Evolutionary conservation across 306 rosid species (phyloP).

Genomic region (Cucumis sativus): Cucumber_9930_V3 NC_026658.2:10106501-10107000

Average conservation of each 20-base stretch:
- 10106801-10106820: too few relatives aligned
- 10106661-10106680: not conserved
- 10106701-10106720: not conserved
- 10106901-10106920: too few relatives aligned
- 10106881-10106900: too few relatives aligned
- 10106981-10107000: too few relatives aligned
- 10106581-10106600: not conserved
- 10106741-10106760: not conserved
- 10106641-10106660: not conserved
- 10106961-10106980: too few relatives aligned
- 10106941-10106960: too few relatives aligned
- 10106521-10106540: not conserved
- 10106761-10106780: not conserved
- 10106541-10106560: not conserved
- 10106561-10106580: not conserved
- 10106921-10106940: too few relatives aligned
- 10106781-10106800: not conserved
- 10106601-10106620: not conserved
- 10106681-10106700: not conserved
- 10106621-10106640: not conserved
- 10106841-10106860: too few relatives aligned
- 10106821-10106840: too few relatives aligned
- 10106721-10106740: not conserved
- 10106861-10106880: too few relatives aligned
- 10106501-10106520: not conserved